Percentiles rank a stretch among this genome's conserved stretches.
Conservation (phyloP, 768 basidiomycete genomes). For the Xerocomus spinulosus region DNA sequence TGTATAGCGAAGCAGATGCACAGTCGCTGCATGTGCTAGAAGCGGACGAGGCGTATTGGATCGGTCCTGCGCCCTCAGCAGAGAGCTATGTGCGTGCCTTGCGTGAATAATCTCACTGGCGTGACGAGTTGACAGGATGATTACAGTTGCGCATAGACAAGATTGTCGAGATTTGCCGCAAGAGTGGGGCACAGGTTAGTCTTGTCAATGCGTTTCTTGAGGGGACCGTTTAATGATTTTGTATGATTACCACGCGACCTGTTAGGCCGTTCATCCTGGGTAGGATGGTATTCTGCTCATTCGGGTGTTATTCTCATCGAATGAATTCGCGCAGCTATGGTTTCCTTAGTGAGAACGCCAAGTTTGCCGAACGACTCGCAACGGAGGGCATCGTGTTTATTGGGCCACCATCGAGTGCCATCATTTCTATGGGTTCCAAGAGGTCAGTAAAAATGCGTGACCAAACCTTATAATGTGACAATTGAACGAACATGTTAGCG, state of each 20-base stretch:
- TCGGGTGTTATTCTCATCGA: background rate
- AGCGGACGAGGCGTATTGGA: slow-evolving; percentile 89
- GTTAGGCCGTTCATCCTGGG: slow-evolving; percentile 89
- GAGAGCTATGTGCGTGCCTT: slow-evolving; percentile 76
- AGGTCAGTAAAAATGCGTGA: slow-evolving; percentile 44
- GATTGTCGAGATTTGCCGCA: slow-evolving; percentile 78
- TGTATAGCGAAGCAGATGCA: slow-evolving; percentile 84
- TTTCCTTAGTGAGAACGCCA: slow-evolving; percentile 88
- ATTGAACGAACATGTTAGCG: slow-evolving; percentile 39
- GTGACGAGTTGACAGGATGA: slow-evolving; percentile 1
- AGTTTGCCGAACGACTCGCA: slow-evolving; percentile 71
- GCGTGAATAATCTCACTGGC: background rate
- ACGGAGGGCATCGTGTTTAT: slow-evolving; percentile 83
- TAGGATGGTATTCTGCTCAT: slow-evolving; percentile 30
- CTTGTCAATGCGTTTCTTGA: background rate
- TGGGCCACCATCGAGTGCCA: slow-evolving; percentile 84
- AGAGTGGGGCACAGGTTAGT: slow-evolving; percentile 79
- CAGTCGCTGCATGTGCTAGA: slow-evolving; percentile 78
- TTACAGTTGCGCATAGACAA: slow-evolving; percentile 77
- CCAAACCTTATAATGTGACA: background rate
- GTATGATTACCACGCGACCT: background rate
- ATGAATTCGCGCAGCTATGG: slow-evolving; percentile 54
- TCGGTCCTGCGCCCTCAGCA: slow-evolving; percentile 84
- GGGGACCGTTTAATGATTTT: background rate
- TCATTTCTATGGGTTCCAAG: slow-evolving; percentile 93